Conservation (phyloP, 306 rosid species). For the Comarum palustre region DNA sequence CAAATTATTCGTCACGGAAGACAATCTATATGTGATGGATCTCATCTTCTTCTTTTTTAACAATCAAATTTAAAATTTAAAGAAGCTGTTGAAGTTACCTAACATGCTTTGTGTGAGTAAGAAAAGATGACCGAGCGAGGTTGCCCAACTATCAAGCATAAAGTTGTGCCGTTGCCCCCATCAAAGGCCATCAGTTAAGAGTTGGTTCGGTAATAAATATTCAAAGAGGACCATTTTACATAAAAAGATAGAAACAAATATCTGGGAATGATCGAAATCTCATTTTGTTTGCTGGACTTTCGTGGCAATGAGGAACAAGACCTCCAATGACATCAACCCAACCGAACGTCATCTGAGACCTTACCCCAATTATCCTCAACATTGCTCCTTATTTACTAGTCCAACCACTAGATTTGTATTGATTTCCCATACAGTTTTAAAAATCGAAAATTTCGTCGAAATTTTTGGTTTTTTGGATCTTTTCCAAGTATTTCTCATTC, state of each 20-base stretch:
- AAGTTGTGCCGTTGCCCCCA: conserved; percentile 2
- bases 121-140: neutral
- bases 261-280: neutral
- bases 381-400: conserved; percentile 7
- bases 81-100: no score
- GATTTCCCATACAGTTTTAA: no score
- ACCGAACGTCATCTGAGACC: neutral
- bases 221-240: neutral
- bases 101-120: neutral
- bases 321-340: neutral
- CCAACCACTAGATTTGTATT: neutral
- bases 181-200: neutral
- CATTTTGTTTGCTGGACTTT: conserved; percentile 3
- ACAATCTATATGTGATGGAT: no score
- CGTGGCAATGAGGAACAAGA: conserved; percentile 23
- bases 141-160: neutral
- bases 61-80: no score
- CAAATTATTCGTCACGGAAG: neutral
- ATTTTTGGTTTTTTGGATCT: no score
- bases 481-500: no score
- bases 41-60: no score
- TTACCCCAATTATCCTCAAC: neutral
- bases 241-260: neutral
- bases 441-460: no score
- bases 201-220: neutral